phyloP scores from a whole-genome alignment of 805 yeast genomes.

The Monosporozyma aerobia region DNA sequence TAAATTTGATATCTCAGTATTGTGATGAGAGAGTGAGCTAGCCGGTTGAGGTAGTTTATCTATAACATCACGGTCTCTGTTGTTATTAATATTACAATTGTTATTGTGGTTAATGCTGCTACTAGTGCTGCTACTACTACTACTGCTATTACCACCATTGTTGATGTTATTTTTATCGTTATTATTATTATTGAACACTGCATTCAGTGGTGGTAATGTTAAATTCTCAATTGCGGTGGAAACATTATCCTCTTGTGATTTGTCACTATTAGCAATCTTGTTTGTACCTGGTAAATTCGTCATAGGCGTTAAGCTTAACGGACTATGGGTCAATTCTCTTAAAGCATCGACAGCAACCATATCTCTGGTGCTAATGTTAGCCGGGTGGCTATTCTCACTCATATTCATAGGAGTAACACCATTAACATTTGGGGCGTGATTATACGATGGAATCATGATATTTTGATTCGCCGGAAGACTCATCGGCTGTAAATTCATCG shows the following conservation, averaged over 20 bases:
- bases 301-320: slow-evolving; percentile 3
- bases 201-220: not conserved
- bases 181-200: not conserved
- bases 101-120: not conserved
- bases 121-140: not conserved
- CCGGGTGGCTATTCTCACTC: not conserved
- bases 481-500: not conserved
- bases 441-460: not conserved
- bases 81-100: not conserved
- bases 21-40: not conserved
- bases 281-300: not conserved
- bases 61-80: not conserved
- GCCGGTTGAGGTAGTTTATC: not conserved
- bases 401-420: not conserved
- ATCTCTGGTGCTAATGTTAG: slow-evolving; percentile 14
- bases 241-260: not conserved
- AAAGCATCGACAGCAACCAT: slow-evolving; percentile 24
- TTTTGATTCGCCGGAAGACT: not conserved
- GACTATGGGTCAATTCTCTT: slow-evolving; percentile 20
- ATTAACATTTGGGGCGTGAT: not conserved
- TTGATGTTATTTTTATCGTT: no score
- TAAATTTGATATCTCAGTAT: not conserved
- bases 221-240: not conserved
- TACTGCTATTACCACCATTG: not conserved
- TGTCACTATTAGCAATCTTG: not conserved